These are phyloP conservation scores for Fennellomyces sp. DNA, from an alignment of 371 early-diverging fungal genomes.

Conservation along the genomic window DNA sequence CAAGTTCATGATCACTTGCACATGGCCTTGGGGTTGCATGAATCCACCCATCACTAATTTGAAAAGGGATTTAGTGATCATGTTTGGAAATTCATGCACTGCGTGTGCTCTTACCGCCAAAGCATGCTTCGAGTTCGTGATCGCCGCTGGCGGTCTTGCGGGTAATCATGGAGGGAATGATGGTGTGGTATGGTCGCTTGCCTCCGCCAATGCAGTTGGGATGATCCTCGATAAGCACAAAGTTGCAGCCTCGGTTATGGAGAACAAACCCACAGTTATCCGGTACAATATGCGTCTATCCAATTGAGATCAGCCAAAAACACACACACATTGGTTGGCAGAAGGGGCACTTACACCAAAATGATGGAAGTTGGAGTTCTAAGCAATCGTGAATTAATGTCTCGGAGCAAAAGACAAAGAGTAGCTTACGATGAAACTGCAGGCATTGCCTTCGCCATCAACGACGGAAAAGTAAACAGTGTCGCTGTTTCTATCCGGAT, in stretches of 20 bases:
- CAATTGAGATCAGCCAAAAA: background rate
- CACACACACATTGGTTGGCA: too few species aligned
- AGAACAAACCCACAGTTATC: conserved; percentile 72
- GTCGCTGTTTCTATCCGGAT: conserved; percentile 65
- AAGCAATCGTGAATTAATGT: too few species aligned
- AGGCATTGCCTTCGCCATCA: conserved; percentile 83
- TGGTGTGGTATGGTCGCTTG: conserved; percentile 90
- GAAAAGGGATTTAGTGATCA: background rate
- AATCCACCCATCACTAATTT: conserved; percentile 54
- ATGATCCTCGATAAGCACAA: conserved; percentile 62
- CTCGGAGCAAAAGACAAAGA: too few species aligned
- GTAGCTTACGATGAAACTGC: conserved; percentile 82
- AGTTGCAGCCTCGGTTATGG: conserved; percentile 78
- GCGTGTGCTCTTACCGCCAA: conserved; percentile 42
- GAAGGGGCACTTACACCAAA: conserved; percentile 59
- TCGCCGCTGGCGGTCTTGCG: conserved; percentile 26
- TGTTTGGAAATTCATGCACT: background rate
- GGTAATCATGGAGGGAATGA: conserved; percentile 77
- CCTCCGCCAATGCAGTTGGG: conserved; percentile 72
- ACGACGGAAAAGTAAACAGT: conserved; percentile 83
- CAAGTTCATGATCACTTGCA: conserved; percentile 78
- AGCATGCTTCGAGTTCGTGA: conserved; percentile 52
- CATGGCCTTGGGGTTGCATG: conserved; percentile 87
- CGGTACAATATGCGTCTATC: conserved; percentile 53
- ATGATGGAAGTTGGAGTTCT: conserved; percentile 61